Evolutionary conservation across 2,329 filamentous ascomycete species (phyloP), one percentile per base, ranked within the genome.

Genomic region (Cladophialophora yegresii): DNA sequence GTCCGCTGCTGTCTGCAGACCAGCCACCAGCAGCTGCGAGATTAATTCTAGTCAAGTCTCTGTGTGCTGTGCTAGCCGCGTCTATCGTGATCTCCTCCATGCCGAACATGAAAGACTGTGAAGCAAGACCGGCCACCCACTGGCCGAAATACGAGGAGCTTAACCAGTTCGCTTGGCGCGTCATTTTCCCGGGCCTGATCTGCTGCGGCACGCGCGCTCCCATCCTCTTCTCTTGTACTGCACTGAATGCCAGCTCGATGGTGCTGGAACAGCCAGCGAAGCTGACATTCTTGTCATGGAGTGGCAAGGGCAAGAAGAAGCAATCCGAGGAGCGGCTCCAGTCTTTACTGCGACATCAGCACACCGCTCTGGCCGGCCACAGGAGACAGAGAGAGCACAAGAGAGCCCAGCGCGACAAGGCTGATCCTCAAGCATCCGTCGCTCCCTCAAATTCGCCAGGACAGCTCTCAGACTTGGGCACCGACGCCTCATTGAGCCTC

Each of bases 201-300:
- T 43, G 36, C 5, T 20, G 36, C 33, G 13, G 10, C 12, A 12
- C 33, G 33, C 33, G 3, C 36, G 13, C 6, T n/a, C n/a, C 36
- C 16, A n/a, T 16, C 13, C 36, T 43, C 36, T 43, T n/a, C n/a
- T 43, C 1, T n/a, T 7, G 16, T 43, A 4, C 13, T 43, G 6
- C 5, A n/a, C 36, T n/a, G 36, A 1, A 20, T 3, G 2, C 36
- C 36, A n/a, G 36, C 36, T 43, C 36, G 20, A 26, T 26, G 20
- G 30, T 40, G 16, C 28, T 45, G 9, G n/a, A 13, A 13, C 28
- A 23, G 8, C 7, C 47, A 9, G 13, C 40, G 20, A 20, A 59
- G 20, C 36, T 59, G 30, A 59, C 47, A 20, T 59, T 53, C 22
- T 20, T 59, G 45, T 47, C 57, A 9, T 59, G 57, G 57, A 36